Percentiles rank a stretch among this genome's conserved stretches.
Evolutionary conservation across 495 filamentous ascomycete genomes (phyloP).

Genomic region (Penicillium manginii): DNA sequence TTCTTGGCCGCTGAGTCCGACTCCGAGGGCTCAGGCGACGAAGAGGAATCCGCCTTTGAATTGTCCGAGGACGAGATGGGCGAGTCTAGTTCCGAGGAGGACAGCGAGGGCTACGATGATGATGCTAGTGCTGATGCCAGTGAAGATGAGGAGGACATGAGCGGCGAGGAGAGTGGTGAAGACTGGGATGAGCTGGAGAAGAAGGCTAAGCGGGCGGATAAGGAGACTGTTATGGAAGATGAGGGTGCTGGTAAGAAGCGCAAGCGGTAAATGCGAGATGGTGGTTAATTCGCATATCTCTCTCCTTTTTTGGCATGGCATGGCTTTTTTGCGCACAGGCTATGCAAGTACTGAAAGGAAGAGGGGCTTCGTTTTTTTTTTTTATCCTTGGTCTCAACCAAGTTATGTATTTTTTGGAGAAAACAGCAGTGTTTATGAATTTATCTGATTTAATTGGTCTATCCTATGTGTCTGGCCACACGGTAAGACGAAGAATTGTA

Average conservation of each 20-base stretch:
- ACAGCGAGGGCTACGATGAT: slow-evolving; percentile 91
- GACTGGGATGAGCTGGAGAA: slow-evolving; percentile 92
- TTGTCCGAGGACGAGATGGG: slow-evolving; percentile 82
- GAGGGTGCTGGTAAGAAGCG: slow-evolving; percentile 66
- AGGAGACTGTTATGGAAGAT: slow-evolving; percentile 71
- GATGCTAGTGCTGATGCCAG: slow-evolving; percentile 80
- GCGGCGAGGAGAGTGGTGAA: slow-evolving; percentile 79
- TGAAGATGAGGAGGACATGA: slow-evolving; percentile 64
- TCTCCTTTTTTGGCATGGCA: too few relatives aligned
- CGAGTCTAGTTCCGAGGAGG: slow-evolving; percentile 83
- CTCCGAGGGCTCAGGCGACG: slow-evolving; percentile 78
- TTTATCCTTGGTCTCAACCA: too few relatives aligned
- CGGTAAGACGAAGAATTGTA: too few relatives aligned
- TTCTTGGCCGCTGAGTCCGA: slow-evolving; percentile 90
- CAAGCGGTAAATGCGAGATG: slow-evolving; percentile 43
- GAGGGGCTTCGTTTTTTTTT: too few relatives aligned
- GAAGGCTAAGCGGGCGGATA: slow-evolving; percentile 87
- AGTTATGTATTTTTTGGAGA: too few relatives aligned
- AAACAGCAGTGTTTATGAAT: too few relatives aligned
- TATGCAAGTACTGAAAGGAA: too few relatives aligned
- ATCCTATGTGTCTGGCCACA: too few relatives aligned
- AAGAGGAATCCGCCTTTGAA: slow-evolving; percentile 92
- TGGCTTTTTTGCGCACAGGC: too few relatives aligned
- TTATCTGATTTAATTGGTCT: too few relatives aligned
- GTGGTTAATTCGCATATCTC: too few relatives aligned